phyloP scores from a whole-genome alignment of 176 grass and related monocot genomes.

The Sorghum bicolor region Sorghum_bicolor_NCBIv3 NC_012871.2:63609501-63610000 shows the following conservation, averaged over 20 bases:
- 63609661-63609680: slow-evolving; percentile 38
- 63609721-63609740: slow-evolving; percentile 63
- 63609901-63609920: neutral
- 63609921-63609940: neutral
- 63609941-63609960: neutral
- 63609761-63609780: slow-evolving; percentile 58
- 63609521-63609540: slow-evolving; percentile 49
- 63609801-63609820: slow-evolving; percentile 33
- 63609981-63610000: neutral
- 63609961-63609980: neutral
- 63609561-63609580: slow-evolving; percentile 48
- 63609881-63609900: neutral
- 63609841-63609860: neutral
- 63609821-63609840: neutral
- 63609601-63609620: slow-evolving; percentile 58
- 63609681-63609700: slow-evolving; percentile 33
- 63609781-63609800: slow-evolving; percentile 52
- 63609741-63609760: slow-evolving; percentile 45
- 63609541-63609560: slow-evolving; percentile 58
- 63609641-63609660: slow-evolving; percentile 30
- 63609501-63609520: slow-evolving; percentile 56
- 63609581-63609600: slow-evolving; percentile 42
- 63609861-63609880: neutral
- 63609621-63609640: slow-evolving; percentile 41
- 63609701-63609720: slow-evolving; percentile 49